Percentiles rank a stretch among this genome's conserved stretches.
Conservation (phyloP, 1,139 yeast genomes). For the Nakaseomyces nivariensis region DNA sequence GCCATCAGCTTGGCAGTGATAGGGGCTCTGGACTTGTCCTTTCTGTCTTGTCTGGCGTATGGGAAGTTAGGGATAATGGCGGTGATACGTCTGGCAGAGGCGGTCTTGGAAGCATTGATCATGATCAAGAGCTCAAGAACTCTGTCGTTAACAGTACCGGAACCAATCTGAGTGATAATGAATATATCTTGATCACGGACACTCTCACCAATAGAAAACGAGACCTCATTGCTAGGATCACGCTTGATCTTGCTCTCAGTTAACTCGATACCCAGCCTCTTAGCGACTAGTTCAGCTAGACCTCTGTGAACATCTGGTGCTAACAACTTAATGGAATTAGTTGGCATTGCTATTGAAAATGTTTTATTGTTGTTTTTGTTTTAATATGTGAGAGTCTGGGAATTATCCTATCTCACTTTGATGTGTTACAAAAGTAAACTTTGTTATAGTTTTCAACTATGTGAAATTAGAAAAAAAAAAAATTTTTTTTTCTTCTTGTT, state of each 20-base stretch:
- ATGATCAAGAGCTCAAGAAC: slow-evolving; percentile 80
- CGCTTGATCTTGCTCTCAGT: slow-evolving; percentile 59
- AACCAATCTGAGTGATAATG: slow-evolving; percentile 81
- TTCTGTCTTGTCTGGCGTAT: slow-evolving; percentile 94
- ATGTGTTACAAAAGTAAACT: too few relatives aligned
- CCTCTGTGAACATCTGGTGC: slow-evolving; percentile 88
- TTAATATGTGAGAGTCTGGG: too few relatives aligned
- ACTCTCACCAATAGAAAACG: slow-evolving; percentile 87
- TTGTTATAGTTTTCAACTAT: not conserved
- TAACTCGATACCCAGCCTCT: slow-evolving; percentile 49
- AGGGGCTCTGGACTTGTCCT: slow-evolving; percentile 94
- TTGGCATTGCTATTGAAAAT: slow-evolving; percentile 39
- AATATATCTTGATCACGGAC: slow-evolving; percentile 95
- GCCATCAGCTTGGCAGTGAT: slow-evolving; percentile 96
- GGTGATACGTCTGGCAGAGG: slow-evolving; percentile 89
- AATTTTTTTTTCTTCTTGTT: not conserved
- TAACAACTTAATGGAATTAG: slow-evolving; percentile 77
- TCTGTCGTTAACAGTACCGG: slow-evolving; percentile 83
- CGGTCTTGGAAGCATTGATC: slow-evolving; percentile 93
- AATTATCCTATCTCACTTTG: too few relatives aligned
- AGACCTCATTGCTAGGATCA: slow-evolving; percentile 77
- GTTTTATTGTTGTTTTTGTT: not conserved
- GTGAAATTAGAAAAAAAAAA: not conserved
- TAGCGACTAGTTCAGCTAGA: slow-evolving; percentile 76
- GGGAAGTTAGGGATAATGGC: slow-evolving; percentile 95